Evolutionary conservation across 2,329 filamentous ascomycete genomes (phyloP).

Genomic region (Pseudogymnoascus sp.): DNA sequence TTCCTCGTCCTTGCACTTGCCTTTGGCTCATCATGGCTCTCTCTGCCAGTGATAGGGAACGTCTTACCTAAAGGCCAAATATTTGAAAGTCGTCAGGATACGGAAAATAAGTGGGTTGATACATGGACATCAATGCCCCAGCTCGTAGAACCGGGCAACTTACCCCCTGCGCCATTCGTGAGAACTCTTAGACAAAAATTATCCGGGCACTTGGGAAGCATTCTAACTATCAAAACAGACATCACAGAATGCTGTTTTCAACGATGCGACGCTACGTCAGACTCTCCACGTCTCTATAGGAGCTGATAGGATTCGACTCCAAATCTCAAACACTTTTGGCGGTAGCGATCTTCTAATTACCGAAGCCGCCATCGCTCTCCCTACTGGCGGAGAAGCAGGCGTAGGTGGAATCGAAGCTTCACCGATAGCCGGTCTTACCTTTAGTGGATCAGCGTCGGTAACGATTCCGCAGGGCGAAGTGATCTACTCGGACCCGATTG

Average conservation of each 20-base stretch:
- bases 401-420: slow-evolving; percentile 41
- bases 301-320: slow-evolving; percentile 48
- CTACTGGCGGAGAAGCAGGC: slow-evolving; percentile 44
- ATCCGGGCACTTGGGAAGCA: no score
- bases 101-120: slow-evolving; percentile 49
- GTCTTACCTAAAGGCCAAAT: background rate
- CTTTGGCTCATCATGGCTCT: background rate
- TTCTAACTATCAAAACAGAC: slow-evolving; percentile 19
- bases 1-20: background rate
- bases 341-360: slow-evolving; percentile 50
- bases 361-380: slow-evolving; percentile 47
- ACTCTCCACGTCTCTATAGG: slow-evolving; percentile 52
- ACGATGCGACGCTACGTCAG: slow-evolving; percentile 56
- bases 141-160: slow-evolving; percentile 51
- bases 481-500: slow-evolving; percentile 52
- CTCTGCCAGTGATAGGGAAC: background rate
- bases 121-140: slow-evolving; percentile 61
- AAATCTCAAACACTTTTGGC: slow-evolving; percentile 59
- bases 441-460: slow-evolving; percentile 44
- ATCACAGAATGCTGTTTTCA: slow-evolving; percentile 40
- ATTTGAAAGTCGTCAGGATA: slow-evolving; percentile 8
- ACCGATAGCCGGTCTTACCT: slow-evolving; percentile 47
- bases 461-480: slow-evolving; percentile 48
- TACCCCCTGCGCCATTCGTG: slow-evolving; percentile 53
- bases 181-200: slow-evolving; percentile 17